A percentile compares a stretch with the other conserved stretches of the same genome.
Conservation (phyloP, 495 filamentous ascomycete genomes). For the Hyaloscypha finlandica region DNA sequence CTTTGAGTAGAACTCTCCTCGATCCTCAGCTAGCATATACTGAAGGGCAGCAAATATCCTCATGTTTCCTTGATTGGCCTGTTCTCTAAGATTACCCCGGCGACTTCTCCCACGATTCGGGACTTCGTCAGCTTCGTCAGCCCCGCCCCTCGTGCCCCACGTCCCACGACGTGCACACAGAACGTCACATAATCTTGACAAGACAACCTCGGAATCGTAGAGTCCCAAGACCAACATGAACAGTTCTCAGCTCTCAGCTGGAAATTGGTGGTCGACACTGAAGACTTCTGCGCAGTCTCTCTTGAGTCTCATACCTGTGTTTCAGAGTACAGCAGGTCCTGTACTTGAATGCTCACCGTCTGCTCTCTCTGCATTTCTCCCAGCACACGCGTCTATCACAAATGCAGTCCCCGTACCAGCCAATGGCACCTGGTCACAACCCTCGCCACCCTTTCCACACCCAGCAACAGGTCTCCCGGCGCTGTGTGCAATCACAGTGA, state of each 20-base stretch:
- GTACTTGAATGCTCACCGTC: slow-evolving; percentile 9
- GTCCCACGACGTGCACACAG: no score
- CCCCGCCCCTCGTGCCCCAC: no score
- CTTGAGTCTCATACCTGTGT: background rate
- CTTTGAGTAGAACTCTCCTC: no score
- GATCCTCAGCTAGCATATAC: no score
- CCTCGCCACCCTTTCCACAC: slow-evolving; percentile 38
- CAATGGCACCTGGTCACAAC: slow-evolving; percentile 9
- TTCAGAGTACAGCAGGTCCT: background rate
- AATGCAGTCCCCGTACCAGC: background rate
- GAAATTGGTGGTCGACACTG: slow-evolving; percentile 5
- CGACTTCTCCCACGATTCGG: no score
- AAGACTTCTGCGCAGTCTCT: slow-evolving; percentile 7
- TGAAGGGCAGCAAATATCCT: no score
- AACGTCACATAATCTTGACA: no score
- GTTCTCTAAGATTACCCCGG: no score
- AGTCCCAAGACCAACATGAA: background rate
- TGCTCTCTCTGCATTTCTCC: slow-evolving; percentile 4
- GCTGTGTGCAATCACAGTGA: slow-evolving; percentile 50
- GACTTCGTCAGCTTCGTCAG: no score
- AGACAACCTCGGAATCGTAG: no score
- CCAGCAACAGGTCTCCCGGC: slow-evolving; percentile 48
- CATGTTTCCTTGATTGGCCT: no score
- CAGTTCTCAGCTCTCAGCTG: background rate
- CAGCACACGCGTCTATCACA: background rate